Conservation (phyloP, 2,329 filamentous ascomycete genomes). For the Trematosphaeria pertusa region DNA sequence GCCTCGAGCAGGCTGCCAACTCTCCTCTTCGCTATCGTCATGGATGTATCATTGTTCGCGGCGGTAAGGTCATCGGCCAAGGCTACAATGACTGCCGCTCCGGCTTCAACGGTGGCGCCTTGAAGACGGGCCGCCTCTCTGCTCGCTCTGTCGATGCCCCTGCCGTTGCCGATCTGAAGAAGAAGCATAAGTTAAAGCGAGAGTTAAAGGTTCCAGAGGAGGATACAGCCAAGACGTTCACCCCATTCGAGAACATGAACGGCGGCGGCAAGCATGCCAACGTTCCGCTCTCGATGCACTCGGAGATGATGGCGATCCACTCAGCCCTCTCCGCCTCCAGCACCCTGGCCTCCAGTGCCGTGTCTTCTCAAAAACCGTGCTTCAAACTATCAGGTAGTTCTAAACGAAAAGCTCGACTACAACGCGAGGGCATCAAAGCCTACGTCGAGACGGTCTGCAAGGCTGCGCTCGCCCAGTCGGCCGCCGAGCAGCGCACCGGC, state of each 20-base stretch:
- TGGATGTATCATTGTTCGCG: constrained; percentile 59
- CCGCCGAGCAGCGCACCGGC: constrained; percentile 41
- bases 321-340: constrained; percentile 56
- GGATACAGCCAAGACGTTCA: constrained; percentile 40
- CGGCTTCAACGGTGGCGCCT: constrained; percentile 58
- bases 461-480: constrained; percentile 36
- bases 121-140: constrained; percentile 55
- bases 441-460: constrained; percentile 56
- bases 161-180: constrained; percentile 49
- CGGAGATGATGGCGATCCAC: constrained; percentile 64
- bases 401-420: constrained; percentile 58
- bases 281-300: constrained; percentile 59
- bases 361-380: constrained; percentile 58
- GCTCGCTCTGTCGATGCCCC: constrained; percentile 41
- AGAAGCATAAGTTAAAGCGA: constrained; percentile 23
- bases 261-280: constrained; percentile 51
- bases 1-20: constrained; percentile 59
- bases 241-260: constrained; percentile 47
- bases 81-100: constrained; percentile 60
- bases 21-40: constrained; percentile 60
- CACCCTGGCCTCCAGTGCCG: constrained; percentile 50
- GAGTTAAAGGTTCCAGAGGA: constrained; percentile 3
- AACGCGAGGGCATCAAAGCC: constrained; percentile 49
- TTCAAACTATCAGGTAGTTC: constrained; percentile 57
- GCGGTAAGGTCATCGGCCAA: constrained; percentile 61